Conservation (phyloP, 768 basidiomycete species). For the Pholiota microspora region DNA sequence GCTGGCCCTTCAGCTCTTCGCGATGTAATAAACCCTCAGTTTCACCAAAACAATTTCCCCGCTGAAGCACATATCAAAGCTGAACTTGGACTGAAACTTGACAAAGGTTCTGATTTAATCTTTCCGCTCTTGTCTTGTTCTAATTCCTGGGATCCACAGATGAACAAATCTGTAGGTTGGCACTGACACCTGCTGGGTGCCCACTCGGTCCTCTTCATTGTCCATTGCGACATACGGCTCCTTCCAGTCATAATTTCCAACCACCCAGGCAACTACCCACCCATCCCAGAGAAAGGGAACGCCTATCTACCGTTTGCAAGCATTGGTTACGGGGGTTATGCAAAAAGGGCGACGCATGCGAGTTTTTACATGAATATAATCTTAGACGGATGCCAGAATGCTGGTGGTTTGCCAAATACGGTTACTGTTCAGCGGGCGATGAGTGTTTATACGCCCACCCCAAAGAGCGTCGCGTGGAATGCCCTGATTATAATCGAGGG, state of each 20-base stretch:
- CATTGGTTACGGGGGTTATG: conserved; percentile 98
- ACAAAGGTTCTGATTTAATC: conserved; percentile 64
- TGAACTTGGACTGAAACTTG: conserved; percentile 83
- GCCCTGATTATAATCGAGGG: conserved; percentile 93
- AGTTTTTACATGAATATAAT: conserved; percentile 99
- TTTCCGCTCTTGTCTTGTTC: background rate
- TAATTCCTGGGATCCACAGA: conserved; percentile 46
- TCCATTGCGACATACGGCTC: conserved; percentile 87
- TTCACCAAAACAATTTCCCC: conserved; percentile 89
- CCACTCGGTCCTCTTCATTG: conserved; percentile 92
- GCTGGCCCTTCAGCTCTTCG: conserved; percentile 55
- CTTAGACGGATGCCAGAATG: conserved; percentile 97
- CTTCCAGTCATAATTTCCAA: conserved; percentile 87
- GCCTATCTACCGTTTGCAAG: conserved; percentile 93
- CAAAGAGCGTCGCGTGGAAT: conserved; percentile 87
- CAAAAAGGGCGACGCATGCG: conserved; percentile 97
- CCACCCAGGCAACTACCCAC: conserved; percentile 79
- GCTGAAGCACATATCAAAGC: conserved; percentile 80
- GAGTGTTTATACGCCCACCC: conserved; percentile 97
- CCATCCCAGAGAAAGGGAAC: conserved; percentile 81
- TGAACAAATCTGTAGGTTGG: conserved; percentile 89
- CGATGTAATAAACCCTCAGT: conserved; percentile 84
- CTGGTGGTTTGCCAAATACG: conserved; percentile 98
- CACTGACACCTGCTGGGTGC: conserved; percentile 78
- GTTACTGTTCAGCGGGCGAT: conserved; percentile 95